Conservation (phyloP, 352 stramenopile species). For the Phytopythium sindhum region DNA sequence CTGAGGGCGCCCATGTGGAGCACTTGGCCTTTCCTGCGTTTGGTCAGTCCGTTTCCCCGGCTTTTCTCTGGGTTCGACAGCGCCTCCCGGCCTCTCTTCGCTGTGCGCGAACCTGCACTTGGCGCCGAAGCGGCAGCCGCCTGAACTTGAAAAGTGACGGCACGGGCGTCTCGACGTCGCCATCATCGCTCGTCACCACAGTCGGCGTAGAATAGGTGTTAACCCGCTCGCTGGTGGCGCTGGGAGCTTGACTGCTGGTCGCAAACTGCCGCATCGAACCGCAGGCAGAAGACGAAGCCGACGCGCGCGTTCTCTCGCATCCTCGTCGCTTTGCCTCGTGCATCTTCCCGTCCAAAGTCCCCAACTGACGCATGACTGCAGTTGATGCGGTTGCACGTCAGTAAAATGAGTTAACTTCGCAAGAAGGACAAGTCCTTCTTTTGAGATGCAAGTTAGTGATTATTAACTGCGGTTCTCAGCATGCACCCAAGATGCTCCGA, state of each 20-base stretch:
- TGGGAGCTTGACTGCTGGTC: not conserved
- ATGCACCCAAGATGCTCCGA: not conserved
- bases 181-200: not conserved
- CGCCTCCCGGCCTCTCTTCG: not conserved
- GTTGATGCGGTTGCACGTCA: not conserved
- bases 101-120: constrained; percentile 2
- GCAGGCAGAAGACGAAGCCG: too few species aligned
- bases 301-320: too few species aligned
- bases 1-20: too few species aligned
- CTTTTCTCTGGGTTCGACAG: not conserved
- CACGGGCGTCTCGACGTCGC: not conserved
- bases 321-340: too few species aligned
- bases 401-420: not conserved
- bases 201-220: too few species aligned
- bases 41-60: too few species aligned
- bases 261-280: not conserved
- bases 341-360: too few species aligned
- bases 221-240: not conserved
- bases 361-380: too few species aligned
- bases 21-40: too few species aligned
- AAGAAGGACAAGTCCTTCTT: not conserved
- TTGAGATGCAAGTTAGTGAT: not conserved
- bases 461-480: not conserved
- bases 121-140: not conserved
- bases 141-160: not conserved